Conservation (phyloP, 2,329 filamentous ascomycete genomes). For the Aspergillus sp. region DNA sequence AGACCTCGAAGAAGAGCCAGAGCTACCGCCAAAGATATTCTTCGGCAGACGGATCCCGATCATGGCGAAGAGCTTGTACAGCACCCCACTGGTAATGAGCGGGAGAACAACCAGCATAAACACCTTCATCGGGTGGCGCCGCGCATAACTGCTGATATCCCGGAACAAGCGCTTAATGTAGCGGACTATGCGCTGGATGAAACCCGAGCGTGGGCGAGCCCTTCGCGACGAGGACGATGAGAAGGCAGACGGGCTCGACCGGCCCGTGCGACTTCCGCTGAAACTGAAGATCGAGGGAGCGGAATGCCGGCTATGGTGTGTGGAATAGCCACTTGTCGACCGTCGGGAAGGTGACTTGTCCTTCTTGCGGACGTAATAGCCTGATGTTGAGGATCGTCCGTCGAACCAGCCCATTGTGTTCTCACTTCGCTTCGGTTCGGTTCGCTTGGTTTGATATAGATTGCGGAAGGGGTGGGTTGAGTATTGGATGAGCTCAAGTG, state of each 20-base stretch:
- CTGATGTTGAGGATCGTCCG: constrained; percentile 39
- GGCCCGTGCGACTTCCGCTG: constrained; percentile 37
- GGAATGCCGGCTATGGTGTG: constrained; percentile 43
- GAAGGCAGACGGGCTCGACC: constrained; percentile 52
- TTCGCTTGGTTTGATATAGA: neutral
- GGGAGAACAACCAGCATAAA: constrained; percentile 88
- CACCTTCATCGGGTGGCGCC: constrained; percentile 82
- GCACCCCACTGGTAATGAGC: constrained; percentile 78
- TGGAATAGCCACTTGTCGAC: constrained; percentile 38
- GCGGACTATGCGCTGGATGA: constrained; percentile 72
- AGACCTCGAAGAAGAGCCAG: constrained; percentile 12
- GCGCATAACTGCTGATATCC: constrained; percentile 80
- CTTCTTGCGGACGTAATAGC: constrained; percentile 35
- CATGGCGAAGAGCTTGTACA: constrained; percentile 75
- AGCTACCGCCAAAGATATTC: constrained; percentile 50
- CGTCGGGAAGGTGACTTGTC: constrained; percentile 39
- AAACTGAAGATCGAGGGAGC: constrained; percentile 54
- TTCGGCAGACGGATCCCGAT: constrained; percentile 79
- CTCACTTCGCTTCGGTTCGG: constrained; percentile 10
- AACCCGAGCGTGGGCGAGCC: constrained; percentile 75
- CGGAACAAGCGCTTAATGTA: constrained; percentile 79
- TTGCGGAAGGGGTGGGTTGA: neutral
- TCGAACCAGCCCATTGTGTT: constrained; percentile 54
- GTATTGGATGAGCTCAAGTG: neutral
- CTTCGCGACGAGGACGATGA: constrained; percentile 75